phyloP scores from a whole-genome alignment of 2,329 filamentous ascomycete species.

The Exophiala aquamarina region DNA sequence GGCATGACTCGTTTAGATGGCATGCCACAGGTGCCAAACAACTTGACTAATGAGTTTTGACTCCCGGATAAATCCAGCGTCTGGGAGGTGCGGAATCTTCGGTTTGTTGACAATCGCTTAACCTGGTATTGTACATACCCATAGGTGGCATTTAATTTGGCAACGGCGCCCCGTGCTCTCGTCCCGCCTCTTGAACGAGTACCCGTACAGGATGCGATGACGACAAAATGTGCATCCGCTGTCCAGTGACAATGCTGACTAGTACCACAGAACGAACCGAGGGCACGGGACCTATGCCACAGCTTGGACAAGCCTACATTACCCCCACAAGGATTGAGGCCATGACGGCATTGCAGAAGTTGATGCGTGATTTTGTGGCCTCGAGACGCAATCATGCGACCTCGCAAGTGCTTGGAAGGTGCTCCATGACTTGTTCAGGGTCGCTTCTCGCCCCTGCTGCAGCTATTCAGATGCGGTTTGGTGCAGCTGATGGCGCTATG shows the following conservation, averaged over 20 bases:
- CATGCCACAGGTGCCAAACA: too few relatives aligned
- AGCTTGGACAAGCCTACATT: constrained; percentile 15
- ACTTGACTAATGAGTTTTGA: too few relatives aligned
- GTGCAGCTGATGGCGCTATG: neutral
- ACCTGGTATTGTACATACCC: too few relatives aligned
- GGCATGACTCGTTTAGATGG: too few relatives aligned
- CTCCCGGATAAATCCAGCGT: too few relatives aligned
- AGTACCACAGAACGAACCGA: constrained; percentile 6
- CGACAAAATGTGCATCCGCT: constrained; percentile 9
- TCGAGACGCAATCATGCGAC: constrained; percentile 12
- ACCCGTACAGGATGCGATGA: constrained; percentile 7
- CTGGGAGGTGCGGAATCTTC: too few relatives aligned
- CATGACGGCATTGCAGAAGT: constrained; percentile 20
- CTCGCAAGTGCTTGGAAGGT: constrained; percentile 2
- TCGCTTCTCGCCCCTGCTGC: constrained; percentile 6
- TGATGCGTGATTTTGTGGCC: constrained; percentile 19
- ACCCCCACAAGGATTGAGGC: neutral
- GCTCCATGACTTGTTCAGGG: neutral
- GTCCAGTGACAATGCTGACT: constrained; percentile 5
- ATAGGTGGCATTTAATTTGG: too few relatives aligned
- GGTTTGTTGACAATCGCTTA: too few relatives aligned
- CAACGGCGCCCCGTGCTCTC: neutral
- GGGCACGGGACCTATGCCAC: constrained; percentile 14
- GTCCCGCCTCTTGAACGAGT: neutral
- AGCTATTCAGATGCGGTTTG: constrained; percentile 13